A percentile compares a stretch with the other conserved stretches of the same genome.
Conservation (phyloP, 495 filamentous ascomycete species). For the Aspergillus kassunensis region DNA sequence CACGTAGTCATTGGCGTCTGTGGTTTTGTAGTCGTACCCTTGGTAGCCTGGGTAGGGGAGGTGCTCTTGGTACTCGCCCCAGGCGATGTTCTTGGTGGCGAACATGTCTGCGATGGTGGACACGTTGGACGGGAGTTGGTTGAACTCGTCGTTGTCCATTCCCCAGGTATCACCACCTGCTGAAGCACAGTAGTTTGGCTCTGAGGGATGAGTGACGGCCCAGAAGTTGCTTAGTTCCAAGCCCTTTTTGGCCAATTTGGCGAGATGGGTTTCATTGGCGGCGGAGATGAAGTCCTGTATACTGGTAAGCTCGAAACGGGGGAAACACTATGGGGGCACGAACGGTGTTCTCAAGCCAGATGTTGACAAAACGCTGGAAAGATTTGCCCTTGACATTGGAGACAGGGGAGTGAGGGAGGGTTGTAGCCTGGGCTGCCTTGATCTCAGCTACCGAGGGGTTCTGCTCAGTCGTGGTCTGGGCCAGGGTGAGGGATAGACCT, state of each 20-base stretch:
- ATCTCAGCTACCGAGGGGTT: slow-evolving; percentile 27
- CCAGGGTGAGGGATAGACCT: slow-evolving; percentile 22
- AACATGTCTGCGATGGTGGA: slow-evolving; percentile 66
- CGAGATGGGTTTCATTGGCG: slow-evolving; percentile 46
- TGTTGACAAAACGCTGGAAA: slow-evolving; percentile 63
- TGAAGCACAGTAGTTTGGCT: slow-evolving; percentile 66
- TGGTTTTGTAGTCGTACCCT: slow-evolving; percentile 49
- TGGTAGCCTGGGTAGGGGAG: slow-evolving; percentile 64
- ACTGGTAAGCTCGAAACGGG: too few species aligned
- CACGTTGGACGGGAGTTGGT: slow-evolving; percentile 52
- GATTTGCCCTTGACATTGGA: slow-evolving; percentile 57
- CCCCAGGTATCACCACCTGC: slow-evolving; percentile 65
- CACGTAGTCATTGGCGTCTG: slow-evolving; percentile 58
- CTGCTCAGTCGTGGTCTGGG: slow-evolving; percentile 26
- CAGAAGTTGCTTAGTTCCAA: slow-evolving; percentile 62
- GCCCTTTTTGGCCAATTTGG: slow-evolving; percentile 55
- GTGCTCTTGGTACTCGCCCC: slow-evolving; percentile 68
- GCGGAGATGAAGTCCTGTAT: slow-evolving; percentile 54
- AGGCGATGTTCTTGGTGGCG: slow-evolving; percentile 61
- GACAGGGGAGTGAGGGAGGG: slow-evolving; percentile 41
- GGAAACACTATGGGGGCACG: slow-evolving; percentile 14
- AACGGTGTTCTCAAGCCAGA: slow-evolving; percentile 76
- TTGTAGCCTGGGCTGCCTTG: slow-evolving; percentile 25
- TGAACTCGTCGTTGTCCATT: slow-evolving; percentile 63
- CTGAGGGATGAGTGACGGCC: slow-evolving; percentile 60